Evolutionary conservation across 2,329 filamentous ascomycete species (phyloP).

Genomic region (Talaromyces sp.): DNA sequence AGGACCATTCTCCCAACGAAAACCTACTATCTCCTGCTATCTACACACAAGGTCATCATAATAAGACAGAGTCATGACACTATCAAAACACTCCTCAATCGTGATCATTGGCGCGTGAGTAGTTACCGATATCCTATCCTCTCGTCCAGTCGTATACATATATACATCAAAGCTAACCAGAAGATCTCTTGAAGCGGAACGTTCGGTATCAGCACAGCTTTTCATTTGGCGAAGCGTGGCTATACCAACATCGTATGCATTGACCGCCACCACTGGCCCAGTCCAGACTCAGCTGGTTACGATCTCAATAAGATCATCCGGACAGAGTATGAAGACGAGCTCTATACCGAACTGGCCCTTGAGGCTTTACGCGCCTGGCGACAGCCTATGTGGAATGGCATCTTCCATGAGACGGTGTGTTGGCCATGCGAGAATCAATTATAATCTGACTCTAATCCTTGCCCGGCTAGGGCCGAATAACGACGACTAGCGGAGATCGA

Average conservation of each 20-base stretch:
- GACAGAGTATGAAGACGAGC: constrained; percentile 16
- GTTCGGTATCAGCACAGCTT: constrained; percentile 54
- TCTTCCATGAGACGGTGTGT: constrained; percentile 14
- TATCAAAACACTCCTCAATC: constrained; percentile 15
- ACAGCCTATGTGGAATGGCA: constrained; percentile 16
- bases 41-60: neutral
- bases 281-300: constrained; percentile 51
- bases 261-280: constrained; percentile 49
- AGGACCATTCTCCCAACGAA: neutral
- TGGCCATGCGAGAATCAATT: neutral
- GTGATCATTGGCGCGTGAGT: constrained; percentile 18
- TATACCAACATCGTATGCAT: constrained; percentile 52
- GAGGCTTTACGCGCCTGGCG: constrained; percentile 14
- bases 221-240: constrained; percentile 51
- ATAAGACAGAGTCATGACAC: constrained; percentile 9
- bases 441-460: neutral
- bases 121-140: neutral
- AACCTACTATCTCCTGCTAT: neutral
- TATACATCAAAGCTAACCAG: constrained; percentile 12
- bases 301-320: constrained; percentile 51
- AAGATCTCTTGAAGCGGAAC: constrained; percentile 49
- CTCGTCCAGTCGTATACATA: constrained; percentile 14
- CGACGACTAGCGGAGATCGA: constrained; percentile 18
- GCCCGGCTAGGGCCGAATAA: neutral
- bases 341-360: constrained; percentile 16